Percentiles rank a stretch among this genome's conserved stretches.
Evolutionary conservation across 225 moss, liverwort and hornwort species (phyloP).

Genomic region (Bryoerythrophyllum caledonicum): DNA sequence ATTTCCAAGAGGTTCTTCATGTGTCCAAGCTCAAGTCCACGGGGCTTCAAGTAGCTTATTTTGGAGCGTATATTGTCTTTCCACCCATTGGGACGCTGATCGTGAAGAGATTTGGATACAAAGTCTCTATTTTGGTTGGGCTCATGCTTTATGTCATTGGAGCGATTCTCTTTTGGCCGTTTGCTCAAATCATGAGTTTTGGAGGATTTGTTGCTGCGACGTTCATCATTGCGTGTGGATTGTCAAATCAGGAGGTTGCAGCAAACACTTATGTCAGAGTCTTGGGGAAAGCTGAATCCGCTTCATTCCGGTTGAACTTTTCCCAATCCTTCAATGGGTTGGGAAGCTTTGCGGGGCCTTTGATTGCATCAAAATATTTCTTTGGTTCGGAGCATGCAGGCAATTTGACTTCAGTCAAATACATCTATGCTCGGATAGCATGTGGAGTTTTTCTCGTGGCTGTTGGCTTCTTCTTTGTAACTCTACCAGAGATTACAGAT

Average conservation of each 20-base stretch:
- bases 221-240: too few species aligned
- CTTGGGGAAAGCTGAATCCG: constrained; percentile 31
- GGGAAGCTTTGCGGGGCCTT: too few species aligned
- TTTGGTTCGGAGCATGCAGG: too few species aligned
- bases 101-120: constrained; percentile 22
- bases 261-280: constrained; percentile 44
- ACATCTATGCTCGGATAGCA: too few species aligned
- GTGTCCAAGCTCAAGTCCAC: too few species aligned
- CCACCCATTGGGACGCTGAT: constrained; percentile 14
- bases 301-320: constrained; percentile 37
- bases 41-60: too few species aligned
- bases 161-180: constrained; percentile 37
- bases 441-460: too few species aligned
- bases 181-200: constrained; percentile 37
- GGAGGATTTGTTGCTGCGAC: constrained; percentile 31
- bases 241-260: constrained; percentile 9
- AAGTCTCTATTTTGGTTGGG: constrained; percentile 39
- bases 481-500: too few species aligned
- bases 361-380: too few species aligned
- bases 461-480: too few species aligned
- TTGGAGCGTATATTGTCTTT: constrained; percentile 22
- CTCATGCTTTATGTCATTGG: constrained; percentile 32
- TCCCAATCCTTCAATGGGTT: background rate
- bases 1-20: too few species aligned
- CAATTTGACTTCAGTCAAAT: too few species aligned